phyloP scores from a whole-genome alignment of 345 rosid genomes.

The Conringia planisiliqua region DNA sequence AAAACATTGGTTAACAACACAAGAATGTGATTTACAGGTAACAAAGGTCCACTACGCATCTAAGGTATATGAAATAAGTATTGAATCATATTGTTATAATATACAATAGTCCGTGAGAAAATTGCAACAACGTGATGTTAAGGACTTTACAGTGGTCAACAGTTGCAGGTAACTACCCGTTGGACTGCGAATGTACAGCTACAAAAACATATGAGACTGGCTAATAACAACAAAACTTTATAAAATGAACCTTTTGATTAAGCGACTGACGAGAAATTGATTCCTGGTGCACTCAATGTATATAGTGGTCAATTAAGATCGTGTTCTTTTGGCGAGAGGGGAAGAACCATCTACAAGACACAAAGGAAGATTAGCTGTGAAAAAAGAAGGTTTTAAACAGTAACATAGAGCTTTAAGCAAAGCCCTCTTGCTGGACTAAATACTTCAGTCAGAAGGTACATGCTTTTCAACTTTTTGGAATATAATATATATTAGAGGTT shows the following conservation, averaged over 20 bases:
- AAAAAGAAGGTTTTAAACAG: not conserved
- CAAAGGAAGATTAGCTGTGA: not conserved
- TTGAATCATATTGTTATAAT: not conserved
- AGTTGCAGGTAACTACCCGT: not conserved
- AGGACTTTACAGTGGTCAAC: not conserved
- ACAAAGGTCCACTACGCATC: not conserved
- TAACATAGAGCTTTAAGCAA: not conserved
- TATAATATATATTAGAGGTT: not conserved
- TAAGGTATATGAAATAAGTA: not conserved
- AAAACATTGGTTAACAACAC: not conserved
- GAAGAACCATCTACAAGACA: not conserved
- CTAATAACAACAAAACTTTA: not conserved
- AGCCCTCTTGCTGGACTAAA: not conserved
- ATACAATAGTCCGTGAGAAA: not conserved
- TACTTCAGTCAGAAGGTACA: not conserved
- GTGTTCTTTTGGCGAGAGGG: not conserved
- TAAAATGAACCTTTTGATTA: not conserved
- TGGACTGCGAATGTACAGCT: not conserved
- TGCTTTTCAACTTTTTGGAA: not conserved
- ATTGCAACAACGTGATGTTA: not conserved
- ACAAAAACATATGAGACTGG: not conserved
- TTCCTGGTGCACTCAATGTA: not conserved
- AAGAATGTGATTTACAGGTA: slow-evolving; percentile 14
- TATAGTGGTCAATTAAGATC: not conserved
- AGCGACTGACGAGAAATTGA: not conserved